Percentiles rank a stretch among this genome's conserved stretches.
phyloP scores from a whole-genome alignment of 2,329 filamentous ascomycete species.

The Xylaria hypoxylon region DNA sequence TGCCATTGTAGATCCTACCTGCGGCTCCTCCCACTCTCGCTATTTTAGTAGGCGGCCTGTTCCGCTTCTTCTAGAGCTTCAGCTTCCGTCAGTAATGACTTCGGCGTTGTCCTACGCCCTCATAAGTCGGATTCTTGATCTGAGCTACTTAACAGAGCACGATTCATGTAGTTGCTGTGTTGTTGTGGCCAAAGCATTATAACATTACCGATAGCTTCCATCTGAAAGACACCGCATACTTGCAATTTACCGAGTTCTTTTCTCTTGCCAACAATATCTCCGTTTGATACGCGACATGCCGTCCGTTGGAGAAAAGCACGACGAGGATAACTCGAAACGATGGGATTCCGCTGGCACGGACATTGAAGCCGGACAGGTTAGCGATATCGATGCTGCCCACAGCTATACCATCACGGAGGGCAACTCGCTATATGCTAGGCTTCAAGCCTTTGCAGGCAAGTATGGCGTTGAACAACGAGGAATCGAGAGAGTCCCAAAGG shows the following conservation, averaged over 20 bases:
- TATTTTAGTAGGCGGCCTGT: constrained; percentile 24
- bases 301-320: constrained; percentile 28
- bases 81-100: constrained; percentile 11
- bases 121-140: constrained; percentile 2
- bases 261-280: not conserved
- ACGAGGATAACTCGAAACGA: constrained; percentile 34
- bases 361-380: constrained; percentile 42
- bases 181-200: not conserved
- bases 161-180: not conserved
- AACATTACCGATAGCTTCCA: not conserved
- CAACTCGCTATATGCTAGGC: constrained; percentile 47
- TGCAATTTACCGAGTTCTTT: not conserved
- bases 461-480: constrained; percentile 79
- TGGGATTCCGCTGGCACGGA: constrained; percentile 36
- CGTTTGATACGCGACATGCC: constrained; percentile 34
- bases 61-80: constrained; percentile 18
- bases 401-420: constrained; percentile 31
- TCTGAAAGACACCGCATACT: not conserved
- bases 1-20: constrained; percentile 1
- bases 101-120: constrained; percentile 25
- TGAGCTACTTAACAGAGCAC: constrained; percentile 11
- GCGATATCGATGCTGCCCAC: constrained; percentile 37
- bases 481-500: constrained; percentile 78
- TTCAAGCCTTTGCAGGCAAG: constrained; percentile 72
- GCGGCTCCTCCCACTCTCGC: constrained; percentile 24